Evolutionary conservation across 495 filamentous ascomycete species (phyloP).

Genomic region (Penicillium soppii): DNA sequence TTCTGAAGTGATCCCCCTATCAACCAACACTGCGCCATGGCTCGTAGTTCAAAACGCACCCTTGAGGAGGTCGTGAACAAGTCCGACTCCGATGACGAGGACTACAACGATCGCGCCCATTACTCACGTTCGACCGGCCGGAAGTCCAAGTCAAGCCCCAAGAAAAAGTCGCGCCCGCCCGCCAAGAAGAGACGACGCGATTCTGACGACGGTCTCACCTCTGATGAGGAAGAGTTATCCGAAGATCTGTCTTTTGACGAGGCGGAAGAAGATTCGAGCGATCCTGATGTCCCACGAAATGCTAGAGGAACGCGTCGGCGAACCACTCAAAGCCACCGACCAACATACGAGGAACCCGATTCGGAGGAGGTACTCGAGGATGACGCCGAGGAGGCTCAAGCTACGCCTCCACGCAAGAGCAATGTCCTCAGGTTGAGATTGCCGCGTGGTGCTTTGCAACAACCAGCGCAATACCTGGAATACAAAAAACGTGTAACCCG

Average conservation of each 20-base stretch:
- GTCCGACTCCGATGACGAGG: conserved; percentile 81
- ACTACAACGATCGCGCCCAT: conserved; percentile 56
- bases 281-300: conserved; percentile 61
- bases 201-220: conserved; percentile 64
- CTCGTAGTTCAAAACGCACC: conserved; percentile 61
- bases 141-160: conserved; percentile 36
- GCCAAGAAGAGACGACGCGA: conserved; percentile 53
- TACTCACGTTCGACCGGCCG: conserved; percentile 33
- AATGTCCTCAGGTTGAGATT: conserved; percentile 47
- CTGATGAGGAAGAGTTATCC: conserved; percentile 49
- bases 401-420: conserved; percentile 34
- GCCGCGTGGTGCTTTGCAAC: conserved; percentile 29
- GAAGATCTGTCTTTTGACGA: conserved; percentile 56
- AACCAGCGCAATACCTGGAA: conserved; percentile 19
- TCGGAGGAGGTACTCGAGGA: conserved; percentile 31
- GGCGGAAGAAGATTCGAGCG: conserved; percentile 60
- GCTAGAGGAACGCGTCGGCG: conserved; percentile 71
- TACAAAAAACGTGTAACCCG: conserved; percentile 55
- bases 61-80: conserved; percentile 74
- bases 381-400: conserved; percentile 33
- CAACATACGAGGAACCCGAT: conserved; percentile 38
- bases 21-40: conserved; percentile 38
- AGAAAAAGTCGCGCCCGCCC: conserved; percentile 43
- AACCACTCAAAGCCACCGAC: conserved; percentile 49
- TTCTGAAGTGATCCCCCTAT: conserved; percentile 11